Base-by-base conservation (phyloP, 2,329 filamentous ascomycete species). In the Talaromyces rugulosus region DNA sequence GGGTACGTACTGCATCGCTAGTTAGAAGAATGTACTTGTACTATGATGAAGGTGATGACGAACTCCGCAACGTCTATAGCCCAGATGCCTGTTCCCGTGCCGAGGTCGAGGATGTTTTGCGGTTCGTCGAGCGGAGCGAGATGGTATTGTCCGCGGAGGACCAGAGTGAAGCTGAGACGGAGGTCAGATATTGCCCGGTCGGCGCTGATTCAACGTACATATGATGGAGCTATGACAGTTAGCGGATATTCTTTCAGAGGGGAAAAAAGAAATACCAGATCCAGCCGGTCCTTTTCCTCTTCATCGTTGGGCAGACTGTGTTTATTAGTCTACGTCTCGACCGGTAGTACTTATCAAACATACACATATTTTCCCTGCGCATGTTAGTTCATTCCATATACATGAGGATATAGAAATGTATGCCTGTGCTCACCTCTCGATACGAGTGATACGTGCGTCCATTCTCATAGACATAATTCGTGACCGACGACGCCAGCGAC, bases 371-470 rank as follows among this genome's bases (percentile, higher is more conserved):
- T 40, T n/a, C 36, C 36, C 36, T 40, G 16, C 5, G 16, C 36
- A 40, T 5, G 5, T 40, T n/a, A 40, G 36, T 6, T 30, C 4
- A 14, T 50, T 56, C 40, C 27, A 34, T 47, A n/a, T 18, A 8
- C 30, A 16, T 1, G 28, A 56, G 9, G n/a, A 27, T 14, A 54
- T 16, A 5, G 7, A 23, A 28, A 8, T 11, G 23, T 27, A 28
- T 27, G n/a, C 9, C 31, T 47, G 18, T 40, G 14, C 42, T 58
- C 40, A 40, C 5, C 59, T 60, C 42, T 61, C 69, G 69, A 58
- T 67, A 73, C n/a, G 70, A 67, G 58, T 72, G 71, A 60, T 75
- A 75, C 16, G 67, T 69, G 2, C 72, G 68, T n/a, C 72, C 72
- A 58, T 75, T 72, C 59, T 73, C 71, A 57, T 69, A 69, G 11